Conservation (phyloP, 768 basidiomycete genomes). For the Thelephora aurantiotincta region DNA sequence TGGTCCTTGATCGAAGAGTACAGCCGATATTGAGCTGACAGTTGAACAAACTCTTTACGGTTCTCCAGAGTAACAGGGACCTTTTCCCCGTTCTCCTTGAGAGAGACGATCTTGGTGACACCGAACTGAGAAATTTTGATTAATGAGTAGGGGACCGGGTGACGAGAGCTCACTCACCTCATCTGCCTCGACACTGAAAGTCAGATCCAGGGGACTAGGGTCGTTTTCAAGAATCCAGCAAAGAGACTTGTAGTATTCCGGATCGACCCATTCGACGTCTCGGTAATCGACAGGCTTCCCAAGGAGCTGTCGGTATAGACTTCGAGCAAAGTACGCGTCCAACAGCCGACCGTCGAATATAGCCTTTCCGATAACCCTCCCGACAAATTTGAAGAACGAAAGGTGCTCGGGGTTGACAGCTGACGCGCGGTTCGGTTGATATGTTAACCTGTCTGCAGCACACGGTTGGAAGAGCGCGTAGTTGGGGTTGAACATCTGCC, state of each 20-base stretch:
- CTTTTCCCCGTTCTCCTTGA: constrained; percentile 76
- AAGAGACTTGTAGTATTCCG: constrained; percentile 94
- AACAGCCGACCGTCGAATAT: constrained; percentile 93
- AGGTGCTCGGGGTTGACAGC: constrained; percentile 93
- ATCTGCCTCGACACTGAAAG: constrained; percentile 91
- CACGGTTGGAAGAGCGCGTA: constrained; percentile 98
- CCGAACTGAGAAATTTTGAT: constrained; percentile 50
- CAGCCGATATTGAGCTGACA: constrained; percentile 88
- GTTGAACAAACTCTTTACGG: constrained; percentile 89
- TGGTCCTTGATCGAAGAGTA: constrained; percentile 93
- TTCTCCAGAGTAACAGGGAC: constrained; percentile 93
- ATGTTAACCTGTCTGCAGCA: constrained; percentile 87
- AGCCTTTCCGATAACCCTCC: constrained; percentile 93
- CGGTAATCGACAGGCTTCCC: constrained; percentile 90
- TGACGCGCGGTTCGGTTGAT: constrained; percentile 90
- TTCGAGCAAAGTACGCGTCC: constrained; percentile 96
- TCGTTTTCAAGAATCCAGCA: constrained; percentile 99
- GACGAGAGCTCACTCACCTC: constrained; percentile 42
- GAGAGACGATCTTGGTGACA: constrained; percentile 70
- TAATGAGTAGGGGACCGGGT: constrained; percentile 4
- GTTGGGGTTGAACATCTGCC: constrained; percentile 98
- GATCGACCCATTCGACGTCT: constrained; percentile 96
- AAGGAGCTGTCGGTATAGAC: constrained; percentile 88
- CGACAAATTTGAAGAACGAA: constrained; percentile 97
- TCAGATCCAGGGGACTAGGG: constrained; percentile 72